Conservation (phyloP, 768 basidiomycete species). For the Phlegmacium glaucopus region DNA sequence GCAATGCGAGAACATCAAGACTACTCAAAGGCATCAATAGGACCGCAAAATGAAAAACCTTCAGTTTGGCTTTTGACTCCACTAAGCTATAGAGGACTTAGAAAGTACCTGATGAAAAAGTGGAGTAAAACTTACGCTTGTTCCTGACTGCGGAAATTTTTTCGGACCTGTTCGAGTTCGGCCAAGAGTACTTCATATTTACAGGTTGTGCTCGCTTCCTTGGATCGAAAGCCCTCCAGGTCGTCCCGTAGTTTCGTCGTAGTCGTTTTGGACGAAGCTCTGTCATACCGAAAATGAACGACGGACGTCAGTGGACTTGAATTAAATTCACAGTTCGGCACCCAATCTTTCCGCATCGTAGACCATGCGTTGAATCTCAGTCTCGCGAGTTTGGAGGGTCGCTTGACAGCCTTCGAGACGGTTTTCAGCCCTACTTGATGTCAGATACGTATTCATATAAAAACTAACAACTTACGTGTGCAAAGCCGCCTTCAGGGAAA, state of each 20-base stretch:
- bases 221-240: background rate
- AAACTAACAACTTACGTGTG: background rate
- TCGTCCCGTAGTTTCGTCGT: background rate
- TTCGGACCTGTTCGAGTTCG: background rate
- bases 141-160: background rate
- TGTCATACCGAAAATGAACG: background rate
- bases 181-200: constrained; percentile 5
- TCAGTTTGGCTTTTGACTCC: constrained; percentile 5
- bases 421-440: background rate
- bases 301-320: background rate
- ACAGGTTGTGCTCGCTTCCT: background rate
- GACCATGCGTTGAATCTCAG: background rate
- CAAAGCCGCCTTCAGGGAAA: background rate
- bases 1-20: background rate
- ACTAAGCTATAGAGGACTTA: background rate
- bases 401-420: background rate
- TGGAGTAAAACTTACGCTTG: background rate
- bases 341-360: background rate
- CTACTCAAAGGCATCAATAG: background rate
- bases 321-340: background rate
- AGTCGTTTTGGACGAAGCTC: background rate
- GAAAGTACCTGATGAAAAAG: background rate
- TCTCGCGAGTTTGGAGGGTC: background rate
- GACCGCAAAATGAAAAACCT: background rate
- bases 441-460: background rate